phyloP scores from a whole-genome alignment of 768 basidiomycete species.

The Hygrophoropsis aurantiaca region DNA sequence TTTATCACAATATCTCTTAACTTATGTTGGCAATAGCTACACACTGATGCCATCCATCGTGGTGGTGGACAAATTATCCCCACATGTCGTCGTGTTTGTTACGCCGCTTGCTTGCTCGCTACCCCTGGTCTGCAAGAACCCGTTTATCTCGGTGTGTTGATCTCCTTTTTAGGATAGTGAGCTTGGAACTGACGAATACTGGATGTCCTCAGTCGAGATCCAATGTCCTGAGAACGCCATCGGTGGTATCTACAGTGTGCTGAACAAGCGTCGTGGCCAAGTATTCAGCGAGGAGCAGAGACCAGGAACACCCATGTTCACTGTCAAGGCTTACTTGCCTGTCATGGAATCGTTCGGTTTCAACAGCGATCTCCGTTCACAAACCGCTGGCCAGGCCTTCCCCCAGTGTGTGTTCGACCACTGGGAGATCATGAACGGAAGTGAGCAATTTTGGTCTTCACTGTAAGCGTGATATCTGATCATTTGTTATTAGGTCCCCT shows the following conservation, averaged over 20 bases:
- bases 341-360: constrained; percentile 95
- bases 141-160: constrained; percentile 76
- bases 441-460: constrained; percentile 42
- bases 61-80: constrained; percentile 99
- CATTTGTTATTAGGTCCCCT: constrained; percentile 53
- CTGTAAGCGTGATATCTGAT: constrained; percentile 2
- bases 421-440: constrained; percentile 83
- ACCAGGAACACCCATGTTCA: constrained; percentile 98
- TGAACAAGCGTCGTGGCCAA: constrained; percentile 98
- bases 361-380: constrained; percentile 92
- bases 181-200: constrained; percentile 13
- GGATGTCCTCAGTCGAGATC: constrained; percentile 79
- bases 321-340: constrained; percentile 94
- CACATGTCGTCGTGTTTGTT: constrained; percentile 92
- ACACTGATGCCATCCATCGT: constrained; percentile 98
- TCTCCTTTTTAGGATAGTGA: neutral
- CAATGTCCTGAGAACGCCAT: constrained; percentile 97
- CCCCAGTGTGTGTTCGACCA: constrained; percentile 94
- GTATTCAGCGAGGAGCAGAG: constrained; percentile 98
- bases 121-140: constrained; percentile 93
- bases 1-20: neutral
- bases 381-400: constrained; percentile 97
- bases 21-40: constrained; percentile 53
- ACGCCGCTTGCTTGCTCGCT: constrained; percentile 93
- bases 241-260: constrained; percentile 91